Evolutionary conservation across 2,329 filamentous ascomycete genomes (phyloP).

Genomic region (Pyrenophora teres): DNA sequence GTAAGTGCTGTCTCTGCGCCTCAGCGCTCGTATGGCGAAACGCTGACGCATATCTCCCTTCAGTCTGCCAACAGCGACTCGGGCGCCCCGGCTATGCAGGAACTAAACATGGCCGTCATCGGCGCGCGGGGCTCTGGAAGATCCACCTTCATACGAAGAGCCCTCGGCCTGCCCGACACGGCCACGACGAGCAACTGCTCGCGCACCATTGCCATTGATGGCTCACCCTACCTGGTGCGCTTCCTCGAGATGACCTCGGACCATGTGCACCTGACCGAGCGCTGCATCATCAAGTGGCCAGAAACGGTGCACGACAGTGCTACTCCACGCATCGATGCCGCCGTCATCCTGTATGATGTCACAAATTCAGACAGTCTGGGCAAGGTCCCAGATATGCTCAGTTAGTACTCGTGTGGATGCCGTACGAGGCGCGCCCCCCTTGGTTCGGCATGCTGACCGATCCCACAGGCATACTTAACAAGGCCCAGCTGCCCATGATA

Average conservation of each 20-base stretch:
- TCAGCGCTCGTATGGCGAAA: background rate
- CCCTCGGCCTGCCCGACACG: conserved; percentile 58
- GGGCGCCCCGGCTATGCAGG: conserved; percentile 47
- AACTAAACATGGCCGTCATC: conserved; percentile 64
- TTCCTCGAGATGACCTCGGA: conserved; percentile 61
- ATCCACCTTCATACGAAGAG: conserved; percentile 62
- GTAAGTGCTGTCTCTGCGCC: conserved; percentile 27
- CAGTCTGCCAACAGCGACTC: conserved; percentile 39
- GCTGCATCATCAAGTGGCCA: conserved; percentile 62
- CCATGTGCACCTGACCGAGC: conserved; percentile 58
- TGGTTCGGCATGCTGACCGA: conserved; percentile 23
- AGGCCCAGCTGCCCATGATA: conserved; percentile 74
- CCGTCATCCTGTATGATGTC: conserved; percentile 85
- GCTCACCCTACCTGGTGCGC: conserved; percentile 60
- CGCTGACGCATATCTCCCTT: conserved; percentile 24
- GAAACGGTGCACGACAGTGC: conserved; percentile 65
- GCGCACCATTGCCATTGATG: conserved; percentile 63
- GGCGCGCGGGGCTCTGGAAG: conserved; percentile 62
- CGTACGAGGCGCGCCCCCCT: background rate
- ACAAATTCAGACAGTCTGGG: conserved; percentile 75
- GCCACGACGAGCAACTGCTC: conserved; percentile 51
- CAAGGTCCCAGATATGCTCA: conserved; percentile 74
- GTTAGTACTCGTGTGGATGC: conserved; percentile 60
- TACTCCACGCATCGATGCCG: conserved; percentile 78
- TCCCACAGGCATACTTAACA: conserved; percentile 70